These are phyloP conservation scores for Micractinium sp. DNA, from an alignment of 139 green algal genomes.

Conservation along the genomic window DNA sequence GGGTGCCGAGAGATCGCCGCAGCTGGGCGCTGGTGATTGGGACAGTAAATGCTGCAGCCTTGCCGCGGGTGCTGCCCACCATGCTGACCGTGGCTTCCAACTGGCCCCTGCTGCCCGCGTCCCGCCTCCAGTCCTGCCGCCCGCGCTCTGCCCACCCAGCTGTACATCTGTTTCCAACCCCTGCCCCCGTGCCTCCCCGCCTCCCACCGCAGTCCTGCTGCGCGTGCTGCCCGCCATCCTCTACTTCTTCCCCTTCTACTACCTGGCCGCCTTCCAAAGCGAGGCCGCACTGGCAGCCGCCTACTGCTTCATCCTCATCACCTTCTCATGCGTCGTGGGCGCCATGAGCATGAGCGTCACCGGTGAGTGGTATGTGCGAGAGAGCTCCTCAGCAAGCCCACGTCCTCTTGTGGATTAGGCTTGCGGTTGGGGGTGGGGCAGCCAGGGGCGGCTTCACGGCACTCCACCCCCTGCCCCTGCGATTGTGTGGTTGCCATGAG, in stretches of 20 bases:
- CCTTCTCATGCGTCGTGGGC: slow-evolving; percentile 56
- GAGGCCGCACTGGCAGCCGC: slow-evolving; percentile 38
- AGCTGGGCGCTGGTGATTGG: not conserved
- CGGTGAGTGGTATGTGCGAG: too few relatives aligned
- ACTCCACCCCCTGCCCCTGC: too few relatives aligned
- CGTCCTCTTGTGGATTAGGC: too few relatives aligned
- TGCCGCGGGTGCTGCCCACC: not conserved
- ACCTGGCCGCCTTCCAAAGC: slow-evolving; percentile 52
- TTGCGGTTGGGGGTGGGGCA: too few relatives aligned
- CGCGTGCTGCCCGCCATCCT: slow-evolving; percentile 72
- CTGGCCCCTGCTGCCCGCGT: not conserved
- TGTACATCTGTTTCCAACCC: slow-evolving; percentile 55
- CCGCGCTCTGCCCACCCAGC: slow-evolving; percentile 68
- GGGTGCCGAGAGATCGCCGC: too few relatives aligned
- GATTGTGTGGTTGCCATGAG: too few relatives aligned
- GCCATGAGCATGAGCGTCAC: slow-evolving; percentile 70
- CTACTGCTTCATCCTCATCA: slow-evolving; percentile 57
- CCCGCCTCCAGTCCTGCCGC: slow-evolving; percentile 80
- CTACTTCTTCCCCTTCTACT: slow-evolving; percentile 78
- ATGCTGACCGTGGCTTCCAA: not conserved
- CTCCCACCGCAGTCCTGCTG: slow-evolving; percentile 64
- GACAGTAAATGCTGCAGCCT: not conserved
- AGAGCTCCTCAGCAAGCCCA: too few relatives aligned
- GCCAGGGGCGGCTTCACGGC: too few relatives aligned
- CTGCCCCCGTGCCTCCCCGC: too few relatives aligned